These are phyloP conservation scores for Poteriospumella lacustris DNA, from an alignment of 108 stramenopile genomes.

Conservation along the genomic window DNA sequence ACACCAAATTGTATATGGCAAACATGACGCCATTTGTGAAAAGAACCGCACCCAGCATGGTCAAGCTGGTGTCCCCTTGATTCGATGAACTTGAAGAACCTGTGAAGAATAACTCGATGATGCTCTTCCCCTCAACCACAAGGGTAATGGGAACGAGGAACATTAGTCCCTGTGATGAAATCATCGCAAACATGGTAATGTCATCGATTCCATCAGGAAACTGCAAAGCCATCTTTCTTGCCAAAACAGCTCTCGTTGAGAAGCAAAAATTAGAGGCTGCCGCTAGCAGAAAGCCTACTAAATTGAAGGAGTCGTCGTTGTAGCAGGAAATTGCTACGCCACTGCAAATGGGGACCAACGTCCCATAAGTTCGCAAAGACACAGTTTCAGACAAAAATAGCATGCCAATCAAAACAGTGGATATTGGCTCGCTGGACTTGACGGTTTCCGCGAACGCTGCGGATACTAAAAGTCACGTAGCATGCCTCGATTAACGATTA, in stretches of 20 bases:
- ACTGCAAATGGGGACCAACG: constrained; percentile 2
- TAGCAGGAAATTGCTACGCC: constrained; percentile 23
- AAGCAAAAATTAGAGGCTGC: constrained; percentile 26
- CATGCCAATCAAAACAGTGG: constrained; percentile 18
- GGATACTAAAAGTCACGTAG: not conserved
- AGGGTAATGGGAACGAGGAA: not conserved
- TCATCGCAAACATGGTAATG: not conserved
- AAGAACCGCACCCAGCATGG: not conserved
- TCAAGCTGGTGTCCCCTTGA: not conserved
- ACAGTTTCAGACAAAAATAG: not conserved
- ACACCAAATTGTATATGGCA: constrained; percentile 17
- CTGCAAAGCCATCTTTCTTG: not conserved
- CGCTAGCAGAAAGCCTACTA: constrained; percentile 24
- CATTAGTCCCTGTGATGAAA: constrained; percentile 3
- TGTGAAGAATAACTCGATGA: not conserved
- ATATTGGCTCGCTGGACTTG: constrained; percentile 22
- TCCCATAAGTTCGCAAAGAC: not conserved
- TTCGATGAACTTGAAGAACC: too few relatives aligned
- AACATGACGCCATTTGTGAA: not conserved
- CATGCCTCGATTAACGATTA: not conserved
- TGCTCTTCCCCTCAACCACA: not conserved
- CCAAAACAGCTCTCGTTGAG: constrained; percentile 7
- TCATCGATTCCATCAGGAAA: not conserved
- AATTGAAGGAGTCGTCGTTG: constrained; percentile 12
- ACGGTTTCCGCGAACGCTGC: constrained; percentile 25